Percentiles rank a stretch among this genome's conserved stretches.
Conservation (phyloP, 441 rosid genomes). For the Breynia disticha region DNA sequence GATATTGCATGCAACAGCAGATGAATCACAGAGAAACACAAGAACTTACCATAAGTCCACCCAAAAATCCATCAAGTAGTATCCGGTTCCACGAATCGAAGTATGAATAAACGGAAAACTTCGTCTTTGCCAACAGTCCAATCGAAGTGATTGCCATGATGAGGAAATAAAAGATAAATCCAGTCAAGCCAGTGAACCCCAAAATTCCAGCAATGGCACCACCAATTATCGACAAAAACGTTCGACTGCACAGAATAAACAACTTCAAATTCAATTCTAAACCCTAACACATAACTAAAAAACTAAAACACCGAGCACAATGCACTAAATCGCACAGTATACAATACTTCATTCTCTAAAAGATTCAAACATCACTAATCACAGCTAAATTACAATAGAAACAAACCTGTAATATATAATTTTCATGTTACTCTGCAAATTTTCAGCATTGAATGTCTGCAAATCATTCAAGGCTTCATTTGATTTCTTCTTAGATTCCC, state of each 20-base stretch:
- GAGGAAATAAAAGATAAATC: constrained; percentile 72
- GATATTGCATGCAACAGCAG: neutral
- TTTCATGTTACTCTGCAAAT: constrained; percentile 86
- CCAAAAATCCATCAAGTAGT: constrained; percentile 69
- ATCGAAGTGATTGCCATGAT: constrained; percentile 76
- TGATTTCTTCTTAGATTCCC: constrained; percentile 52
- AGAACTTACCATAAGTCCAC: constrained; percentile 81
- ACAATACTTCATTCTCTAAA: neutral
- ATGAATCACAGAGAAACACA: neutral
- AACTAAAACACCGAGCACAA: neutral
- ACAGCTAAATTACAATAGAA: constrained; percentile 1
- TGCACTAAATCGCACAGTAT: neutral
- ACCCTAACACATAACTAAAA: neutral
- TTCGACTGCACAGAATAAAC: constrained; percentile 57
- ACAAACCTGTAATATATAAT: constrained; percentile 77
- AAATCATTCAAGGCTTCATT: constrained; percentile 47
- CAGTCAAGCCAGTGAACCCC: constrained; percentile 77
- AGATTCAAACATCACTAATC: constrained; percentile 4
- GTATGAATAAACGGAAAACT: constrained; percentile 64
- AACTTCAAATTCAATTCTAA: constrained; percentile 1
- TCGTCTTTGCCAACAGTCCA: constrained; percentile 76
- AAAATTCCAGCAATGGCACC: constrained; percentile 87
- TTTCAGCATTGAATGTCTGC: constrained; percentile 61
- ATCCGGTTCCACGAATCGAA: constrained; percentile 75
- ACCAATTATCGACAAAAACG: constrained; percentile 83